Conservation (phyloP, 163 green algal species). For the Scenedesmus sp. region DNA sequence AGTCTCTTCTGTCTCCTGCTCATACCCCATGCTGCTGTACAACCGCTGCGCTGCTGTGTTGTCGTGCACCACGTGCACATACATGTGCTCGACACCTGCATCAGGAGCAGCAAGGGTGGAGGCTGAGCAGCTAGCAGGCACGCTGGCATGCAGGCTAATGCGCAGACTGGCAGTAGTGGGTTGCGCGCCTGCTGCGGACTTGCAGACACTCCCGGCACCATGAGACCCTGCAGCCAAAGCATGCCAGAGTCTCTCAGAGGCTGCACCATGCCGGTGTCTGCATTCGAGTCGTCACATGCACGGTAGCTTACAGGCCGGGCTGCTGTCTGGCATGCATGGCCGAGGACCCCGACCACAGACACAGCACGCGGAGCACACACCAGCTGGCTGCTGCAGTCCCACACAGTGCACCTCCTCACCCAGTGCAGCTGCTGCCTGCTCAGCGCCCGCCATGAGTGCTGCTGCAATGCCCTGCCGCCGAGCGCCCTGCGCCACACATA, state of each 20-base stretch:
- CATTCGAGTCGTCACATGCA: too few relatives aligned
- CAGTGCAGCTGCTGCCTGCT: slow-evolving; percentile 7
- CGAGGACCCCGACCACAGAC: too few relatives aligned
- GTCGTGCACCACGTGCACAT: slow-evolving; percentile 71
- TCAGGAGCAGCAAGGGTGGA: not conserved
- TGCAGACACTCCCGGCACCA: too few relatives aligned
- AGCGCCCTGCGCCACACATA: slow-evolving; percentile 78
- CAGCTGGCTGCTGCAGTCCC: too few relatives aligned
- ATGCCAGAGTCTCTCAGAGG: too few relatives aligned
- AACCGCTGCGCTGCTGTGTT: slow-evolving; percentile 60
- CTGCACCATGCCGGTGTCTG: too few relatives aligned
- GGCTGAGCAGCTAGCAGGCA: not conserved
- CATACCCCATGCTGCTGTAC: slow-evolving; percentile 56
- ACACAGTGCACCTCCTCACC: not conserved
- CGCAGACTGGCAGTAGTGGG: not conserved
- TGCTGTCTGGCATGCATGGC: too few relatives aligned
- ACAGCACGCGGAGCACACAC: too few relatives aligned
- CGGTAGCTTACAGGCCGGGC: too few relatives aligned
- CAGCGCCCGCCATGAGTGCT: slow-evolving; percentile 44
- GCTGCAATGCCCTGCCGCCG: slow-evolving; percentile 62
- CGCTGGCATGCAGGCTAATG: not conserved
- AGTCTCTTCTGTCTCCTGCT: slow-evolving; percentile 63
- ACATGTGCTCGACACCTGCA: slow-evolving; percentile 60
- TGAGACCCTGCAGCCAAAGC: too few relatives aligned
- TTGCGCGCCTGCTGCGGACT: too few relatives aligned